Percentiles rank a stretch among this genome's conserved stretches.
phyloP scores from a whole-genome alignment of 352 stramenopile species.

The Globisporangium lucens region DNA sequence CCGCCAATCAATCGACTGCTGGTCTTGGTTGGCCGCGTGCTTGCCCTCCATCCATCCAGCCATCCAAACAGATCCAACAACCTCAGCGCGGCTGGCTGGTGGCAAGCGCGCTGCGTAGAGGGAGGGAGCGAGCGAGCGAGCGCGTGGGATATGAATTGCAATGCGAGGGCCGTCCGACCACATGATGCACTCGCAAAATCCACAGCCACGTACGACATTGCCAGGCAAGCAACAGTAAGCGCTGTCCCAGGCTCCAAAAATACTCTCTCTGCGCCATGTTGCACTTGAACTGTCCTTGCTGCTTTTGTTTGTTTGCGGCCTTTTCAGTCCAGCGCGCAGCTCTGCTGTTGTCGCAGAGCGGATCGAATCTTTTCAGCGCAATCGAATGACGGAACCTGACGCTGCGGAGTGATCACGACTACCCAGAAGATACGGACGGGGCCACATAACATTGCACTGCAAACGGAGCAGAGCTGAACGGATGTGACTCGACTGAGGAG shows the following conservation, averaged over 20 bases:
- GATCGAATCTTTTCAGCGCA: neutral
- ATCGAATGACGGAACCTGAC: neutral
- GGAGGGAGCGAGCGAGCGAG: neutral
- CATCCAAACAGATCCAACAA: neutral
- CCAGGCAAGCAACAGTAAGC: neutral
- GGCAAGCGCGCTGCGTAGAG: neutral
- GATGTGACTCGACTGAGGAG: neutral
- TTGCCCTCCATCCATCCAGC: neutral
- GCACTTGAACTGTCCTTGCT: neutral
- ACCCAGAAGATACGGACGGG: neutral
- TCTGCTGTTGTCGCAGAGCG: neutral
- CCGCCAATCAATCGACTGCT: neutral
- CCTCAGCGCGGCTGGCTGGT: neutral
- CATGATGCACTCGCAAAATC: neutral
- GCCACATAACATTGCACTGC: conserved; percentile 1
- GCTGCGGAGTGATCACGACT: neutral
- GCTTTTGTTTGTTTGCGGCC: neutral
- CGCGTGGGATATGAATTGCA: neutral
- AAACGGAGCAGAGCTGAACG: neutral
- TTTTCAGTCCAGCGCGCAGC: too few species aligned
- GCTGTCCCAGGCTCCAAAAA: neutral
- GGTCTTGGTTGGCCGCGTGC: neutral
- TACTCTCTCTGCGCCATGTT: neutral
- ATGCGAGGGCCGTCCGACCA: neutral
- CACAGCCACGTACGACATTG: neutral